Conservation (phyloP, 257 asterid species). For the Solanum chiquidenum region DNA sequence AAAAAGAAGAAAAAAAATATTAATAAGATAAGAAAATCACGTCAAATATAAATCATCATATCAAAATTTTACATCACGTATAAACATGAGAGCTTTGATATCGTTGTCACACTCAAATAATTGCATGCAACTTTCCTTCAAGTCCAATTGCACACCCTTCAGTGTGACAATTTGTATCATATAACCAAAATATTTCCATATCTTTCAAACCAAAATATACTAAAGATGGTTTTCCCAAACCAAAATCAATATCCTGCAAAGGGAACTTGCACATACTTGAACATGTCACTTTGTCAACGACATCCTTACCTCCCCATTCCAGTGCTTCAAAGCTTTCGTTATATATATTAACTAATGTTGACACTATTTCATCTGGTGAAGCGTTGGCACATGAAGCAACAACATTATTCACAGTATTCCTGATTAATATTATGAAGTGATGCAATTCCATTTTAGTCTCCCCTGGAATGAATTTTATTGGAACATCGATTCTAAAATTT, state of each 20-base stretch:
- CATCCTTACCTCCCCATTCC: neutral
- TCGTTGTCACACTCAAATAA: neutral
- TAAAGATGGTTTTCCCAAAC: slow-evolving; percentile 1
- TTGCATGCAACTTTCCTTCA: neutral
- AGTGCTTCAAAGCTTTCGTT: neutral
- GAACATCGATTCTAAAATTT: neutral
- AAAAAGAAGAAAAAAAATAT: too few species aligned
- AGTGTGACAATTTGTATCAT: neutral
- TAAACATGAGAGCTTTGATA: neutral
- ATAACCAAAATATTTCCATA: neutral
- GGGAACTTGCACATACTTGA: neutral
- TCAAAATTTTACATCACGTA: neutral
- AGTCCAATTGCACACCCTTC: neutral
- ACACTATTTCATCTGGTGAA: neutral
- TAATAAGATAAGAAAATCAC: too few species aligned
- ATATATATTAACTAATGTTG: neutral
- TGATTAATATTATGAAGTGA: neutral
- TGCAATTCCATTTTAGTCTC: neutral
- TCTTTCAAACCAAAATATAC: neutral
- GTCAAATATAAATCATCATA: too few species aligned
- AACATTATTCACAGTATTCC: neutral
- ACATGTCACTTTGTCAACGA: neutral
- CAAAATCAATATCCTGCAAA: neutral
- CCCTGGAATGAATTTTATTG: neutral
- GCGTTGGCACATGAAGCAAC: neutral